Percentiles rank a stretch among this genome's conserved stretches.
phyloP scores from a whole-genome alignment of 2,329 filamentous ascomycete species.

The Colletotrichum sp. region DNA sequence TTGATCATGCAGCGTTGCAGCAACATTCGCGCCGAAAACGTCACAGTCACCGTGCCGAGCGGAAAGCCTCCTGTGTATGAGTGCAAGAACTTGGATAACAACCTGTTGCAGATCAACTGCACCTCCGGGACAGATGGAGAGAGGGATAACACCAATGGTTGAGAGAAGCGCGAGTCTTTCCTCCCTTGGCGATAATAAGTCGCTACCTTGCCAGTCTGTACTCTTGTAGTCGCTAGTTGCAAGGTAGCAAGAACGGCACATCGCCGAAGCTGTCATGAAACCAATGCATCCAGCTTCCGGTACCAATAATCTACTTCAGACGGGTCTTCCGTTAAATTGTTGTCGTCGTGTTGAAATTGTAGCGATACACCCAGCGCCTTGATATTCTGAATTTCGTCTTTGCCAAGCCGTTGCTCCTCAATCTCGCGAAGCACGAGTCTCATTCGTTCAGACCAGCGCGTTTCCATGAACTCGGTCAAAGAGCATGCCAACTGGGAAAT shows the following conservation, averaged over 20 bases:
- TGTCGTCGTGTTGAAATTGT: background rate
- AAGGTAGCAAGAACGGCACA: too few species aligned
- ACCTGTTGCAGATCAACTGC: slow-evolving; percentile 9
- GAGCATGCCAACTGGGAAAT: background rate
- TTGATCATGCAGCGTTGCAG: slow-evolving; percentile 30
- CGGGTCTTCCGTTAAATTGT: background rate
- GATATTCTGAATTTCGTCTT: background rate
- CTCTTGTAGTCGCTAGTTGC: background rate
- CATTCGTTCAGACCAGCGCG: background rate
- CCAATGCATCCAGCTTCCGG: background rate
- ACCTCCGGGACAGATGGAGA: background rate
- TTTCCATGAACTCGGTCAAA: background rate
- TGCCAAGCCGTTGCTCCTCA: too few species aligned
- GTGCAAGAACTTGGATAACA: slow-evolving; percentile 44
- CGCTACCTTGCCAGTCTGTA: background rate
- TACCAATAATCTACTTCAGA: background rate
- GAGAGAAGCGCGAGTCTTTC: background rate
- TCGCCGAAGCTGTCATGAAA: background rate
- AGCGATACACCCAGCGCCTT: background rate
- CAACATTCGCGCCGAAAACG: slow-evolving; percentile 52
- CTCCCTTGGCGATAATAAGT: background rate
- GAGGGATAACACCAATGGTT: background rate
- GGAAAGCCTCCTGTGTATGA: slow-evolving; percentile 45
- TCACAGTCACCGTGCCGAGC: slow-evolving; percentile 52
- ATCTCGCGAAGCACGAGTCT: background rate